phyloP scores from a whole-genome alignment of 202 grass and related monocot genomes.

The Schoenoplectus triqueter region DNA sequence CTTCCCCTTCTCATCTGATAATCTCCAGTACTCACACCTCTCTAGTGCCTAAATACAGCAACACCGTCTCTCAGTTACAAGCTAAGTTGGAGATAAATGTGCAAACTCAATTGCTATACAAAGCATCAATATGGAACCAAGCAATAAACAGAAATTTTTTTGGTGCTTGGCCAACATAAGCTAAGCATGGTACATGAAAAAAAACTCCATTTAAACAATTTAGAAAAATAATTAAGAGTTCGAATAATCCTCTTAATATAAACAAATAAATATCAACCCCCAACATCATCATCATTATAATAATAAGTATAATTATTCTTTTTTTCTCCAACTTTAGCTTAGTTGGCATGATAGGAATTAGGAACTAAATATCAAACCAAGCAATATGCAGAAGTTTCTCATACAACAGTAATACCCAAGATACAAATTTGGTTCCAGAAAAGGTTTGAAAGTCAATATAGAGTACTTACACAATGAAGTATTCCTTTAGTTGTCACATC shows the following conservation, averaged over 20 bases:
- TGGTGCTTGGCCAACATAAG: no score
- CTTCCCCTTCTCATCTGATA: conserved; percentile 83
- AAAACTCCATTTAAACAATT: no score
- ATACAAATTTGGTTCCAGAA: not conserved
- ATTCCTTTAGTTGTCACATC: conserved; percentile 99
- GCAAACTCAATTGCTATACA: not conserved
- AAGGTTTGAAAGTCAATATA: not conserved
- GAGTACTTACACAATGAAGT: conserved; percentile 80
- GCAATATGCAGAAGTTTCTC: not conserved
- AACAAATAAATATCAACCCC: not conserved
- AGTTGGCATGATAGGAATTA: conserved; percentile 10
- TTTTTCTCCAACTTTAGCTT: not conserved
- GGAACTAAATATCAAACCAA: not conserved
- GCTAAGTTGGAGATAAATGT: not conserved
- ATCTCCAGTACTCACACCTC: conserved; percentile 94
- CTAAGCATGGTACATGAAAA: no score
- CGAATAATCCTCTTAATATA: not conserved
- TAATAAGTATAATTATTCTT: not conserved
- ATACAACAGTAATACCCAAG: not conserved
- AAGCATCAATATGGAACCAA: conserved; percentile 11
- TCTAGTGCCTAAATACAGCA: conserved; percentile 64
- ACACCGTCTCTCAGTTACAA: conserved; percentile 11
- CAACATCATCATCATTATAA: not conserved
- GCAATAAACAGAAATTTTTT: conserved; percentile 2
- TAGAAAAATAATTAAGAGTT: no score